Evolutionary conservation across 2,329 filamentous ascomycete species (phyloP).

Genomic region (Westerdykella aurantiaca): DNA sequence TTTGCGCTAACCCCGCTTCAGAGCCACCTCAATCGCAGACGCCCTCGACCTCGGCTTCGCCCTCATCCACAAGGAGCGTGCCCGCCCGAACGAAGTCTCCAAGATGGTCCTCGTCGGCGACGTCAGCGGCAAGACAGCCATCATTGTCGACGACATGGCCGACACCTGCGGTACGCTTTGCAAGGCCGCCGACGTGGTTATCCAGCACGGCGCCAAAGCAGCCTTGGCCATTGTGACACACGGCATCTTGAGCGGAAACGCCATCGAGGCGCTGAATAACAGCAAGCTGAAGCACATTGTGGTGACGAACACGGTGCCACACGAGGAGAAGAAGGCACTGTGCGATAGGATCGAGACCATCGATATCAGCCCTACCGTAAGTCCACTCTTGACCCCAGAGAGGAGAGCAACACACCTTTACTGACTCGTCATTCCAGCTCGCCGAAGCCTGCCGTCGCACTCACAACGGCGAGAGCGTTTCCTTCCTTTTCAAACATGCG

Average conservation of each 20-base stretch:
- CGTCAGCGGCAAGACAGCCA: conserved; percentile 83
- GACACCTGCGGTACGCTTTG: conserved; percentile 85
- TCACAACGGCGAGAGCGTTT: conserved; percentile 66
- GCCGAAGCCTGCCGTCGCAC: conserved; percentile 66
- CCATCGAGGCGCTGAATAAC: conserved; percentile 77
- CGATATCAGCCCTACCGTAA: conserved; percentile 75
- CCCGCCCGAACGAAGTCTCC: conserved; percentile 83
- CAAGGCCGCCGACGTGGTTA: conserved; percentile 86
- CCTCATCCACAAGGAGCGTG: conserved; percentile 93
- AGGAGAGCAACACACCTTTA: conserved; percentile 1
- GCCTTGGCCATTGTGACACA: conserved; percentile 95
- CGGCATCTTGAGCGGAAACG: conserved; percentile 81
- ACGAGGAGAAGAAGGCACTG: conserved; percentile 70
- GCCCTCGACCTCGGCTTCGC: conserved; percentile 86
- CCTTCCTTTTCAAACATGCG: conserved; percentile 64
- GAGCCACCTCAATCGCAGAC: conserved; percentile 88
- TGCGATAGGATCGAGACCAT: conserved; percentile 83
- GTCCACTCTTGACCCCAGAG: conserved; percentile 14
- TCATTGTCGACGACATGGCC: conserved; percentile 97
- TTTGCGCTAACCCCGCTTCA: conserved; percentile 25
- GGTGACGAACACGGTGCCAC: conserved; percentile 83
- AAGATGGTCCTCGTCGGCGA: conserved; percentile 96
- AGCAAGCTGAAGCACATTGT: conserved; percentile 73
- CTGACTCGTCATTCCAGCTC: conserved; percentile 39
- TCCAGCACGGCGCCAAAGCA: conserved; percentile 77